Evolutionary conservation across 305 asterid genomes (phyloP), one percentile per base, ranked within the genome.

Genomic region (Withania somnifera): DNA sequence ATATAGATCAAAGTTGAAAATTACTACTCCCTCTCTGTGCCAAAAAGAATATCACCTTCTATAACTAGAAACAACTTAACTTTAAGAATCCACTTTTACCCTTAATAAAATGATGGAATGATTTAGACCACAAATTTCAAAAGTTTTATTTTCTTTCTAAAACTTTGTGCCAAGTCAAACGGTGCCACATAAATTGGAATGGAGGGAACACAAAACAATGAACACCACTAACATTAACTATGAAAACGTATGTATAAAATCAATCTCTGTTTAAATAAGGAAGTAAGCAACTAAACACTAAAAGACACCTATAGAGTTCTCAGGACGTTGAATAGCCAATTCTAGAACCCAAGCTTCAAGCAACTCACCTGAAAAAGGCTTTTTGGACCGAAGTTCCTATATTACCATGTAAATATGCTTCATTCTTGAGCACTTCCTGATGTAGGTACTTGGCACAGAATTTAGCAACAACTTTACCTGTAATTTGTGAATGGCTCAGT

Each of bases 361-460:
- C 10, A 82, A 79, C 68, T 83, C 77, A 95, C 98, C 97, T 92
- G 92, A 93, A 95, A 87, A 90, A 95, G 15, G 97, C 88, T 86
- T 89, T 95, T 82, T 89, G 91, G 79, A 93, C 90, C 20, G 99
- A 88, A 79, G 97, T 91, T 88, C 97, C 98, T 78, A 94, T 80
- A 86, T 93, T 98, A 79, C 97, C 98, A 67, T 92, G 86, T 17
- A 80, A 84, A 87, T 95, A 95, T 67, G 98, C 92, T 87, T 94
- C 98, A 82, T 92, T 90, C 89, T 93, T 94, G 86, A 93, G 93
- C 88, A 95, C 93, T 89, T 94, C 97, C 78, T 91, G 97, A 86
- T 95, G 99, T 86, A 95, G 99, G 85, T 83, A 93, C 91, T 95
- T 95, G 45, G 98, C 97, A 87, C 97, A 94, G 89, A 95, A 95